Evolutionary conservation across 1,284 basidiomycete species (phyloP), one percentile per base, ranked within the genome.

Genomic region (Phellinidium pouzarii): DNA sequence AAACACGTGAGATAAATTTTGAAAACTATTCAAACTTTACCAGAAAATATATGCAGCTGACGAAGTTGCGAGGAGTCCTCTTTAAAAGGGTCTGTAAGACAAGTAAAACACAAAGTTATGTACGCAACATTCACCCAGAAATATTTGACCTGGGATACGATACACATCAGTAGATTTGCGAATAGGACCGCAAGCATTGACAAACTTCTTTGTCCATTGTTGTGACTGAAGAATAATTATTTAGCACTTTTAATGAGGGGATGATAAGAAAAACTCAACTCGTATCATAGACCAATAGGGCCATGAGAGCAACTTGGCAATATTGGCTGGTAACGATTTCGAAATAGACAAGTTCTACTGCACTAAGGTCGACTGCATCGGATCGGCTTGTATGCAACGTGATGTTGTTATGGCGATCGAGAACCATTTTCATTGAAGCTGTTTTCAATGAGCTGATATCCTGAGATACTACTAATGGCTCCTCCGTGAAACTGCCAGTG

Each of bases 91-190:
- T 11, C 9, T 34, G 8, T 12, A 11, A 17, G 25, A 8, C 17
- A 17, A 5, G 17, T 23, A 20, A 17, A 23, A n/a, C n/a, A n/a
- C n/a, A n/a, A n/a, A n/a, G n/a, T 11, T 19, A 8, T 20, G 5
- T 23, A n/a, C n/a, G n/a, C n/a, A n/a, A n/a, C 5, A 12, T 11
- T 34, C 37, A 48, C 46, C 46, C 46, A 48, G 31, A 48, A 48
- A 20, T 36, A 37, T 48, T 48, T 48, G 20, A 48, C 25, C 46
- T 48, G 37, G 8, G 9, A 4, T 3, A 9, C 11, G 31, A 12
- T n/a, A 17, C 11, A 9, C 20, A 23, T n/a, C 3, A 36, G 22
- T 34, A 1, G 22, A 4, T n/a, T 37, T 14, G 31, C 31, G 31
- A 14, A 34, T 34, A n/a, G n/a, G 6, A 14, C 9, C 14, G 14